phyloP scores from a whole-genome alignment of 768 basidiomycete genomes.

The Phylloporus arenicola region DNA sequence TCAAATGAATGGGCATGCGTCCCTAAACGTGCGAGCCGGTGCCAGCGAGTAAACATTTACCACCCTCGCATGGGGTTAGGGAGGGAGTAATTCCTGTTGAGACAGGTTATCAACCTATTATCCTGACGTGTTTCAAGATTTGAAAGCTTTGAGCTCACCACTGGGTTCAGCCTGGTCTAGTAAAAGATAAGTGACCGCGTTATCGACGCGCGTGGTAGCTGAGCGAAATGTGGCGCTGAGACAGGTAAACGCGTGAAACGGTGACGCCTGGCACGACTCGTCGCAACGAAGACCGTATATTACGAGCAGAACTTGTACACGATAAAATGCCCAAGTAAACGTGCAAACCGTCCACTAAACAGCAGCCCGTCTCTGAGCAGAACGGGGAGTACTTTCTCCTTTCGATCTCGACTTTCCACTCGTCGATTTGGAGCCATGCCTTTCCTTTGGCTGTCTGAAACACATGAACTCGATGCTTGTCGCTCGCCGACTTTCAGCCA shows the following conservation, averaged over 20 bases:
- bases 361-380: conserved; percentile 17
- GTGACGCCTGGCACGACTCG: too few relatives aligned
- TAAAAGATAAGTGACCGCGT: background rate
- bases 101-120: background rate
- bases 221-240: background rate
- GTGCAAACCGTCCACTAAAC: background rate
- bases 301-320: background rate
- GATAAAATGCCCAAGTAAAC: background rate
- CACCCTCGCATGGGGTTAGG: conserved; percentile 1
- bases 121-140: background rate
- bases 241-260: background rate
- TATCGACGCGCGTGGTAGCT: background rate
- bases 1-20: background rate
- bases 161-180: background rate
- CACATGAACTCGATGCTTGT: conserved; percentile 95
- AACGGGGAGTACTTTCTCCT: conserved; percentile 14
- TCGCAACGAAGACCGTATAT: too few relatives aligned
- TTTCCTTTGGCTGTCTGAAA: conserved; percentile 69
- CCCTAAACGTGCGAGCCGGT: conserved; percentile 8
- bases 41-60: background rate
- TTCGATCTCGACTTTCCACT: conserved; percentile 15
- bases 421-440: conserved; percentile 15
- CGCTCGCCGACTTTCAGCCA: conserved; percentile 81
- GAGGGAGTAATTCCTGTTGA: background rate
- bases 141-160: too few relatives aligned